A percentile compares a stretch with the other conserved stretches of the same genome.
phyloP scores from a whole-genome alignment of 2,329 filamentous ascomycete species.

The Thielaviopsis musarum region DNA sequence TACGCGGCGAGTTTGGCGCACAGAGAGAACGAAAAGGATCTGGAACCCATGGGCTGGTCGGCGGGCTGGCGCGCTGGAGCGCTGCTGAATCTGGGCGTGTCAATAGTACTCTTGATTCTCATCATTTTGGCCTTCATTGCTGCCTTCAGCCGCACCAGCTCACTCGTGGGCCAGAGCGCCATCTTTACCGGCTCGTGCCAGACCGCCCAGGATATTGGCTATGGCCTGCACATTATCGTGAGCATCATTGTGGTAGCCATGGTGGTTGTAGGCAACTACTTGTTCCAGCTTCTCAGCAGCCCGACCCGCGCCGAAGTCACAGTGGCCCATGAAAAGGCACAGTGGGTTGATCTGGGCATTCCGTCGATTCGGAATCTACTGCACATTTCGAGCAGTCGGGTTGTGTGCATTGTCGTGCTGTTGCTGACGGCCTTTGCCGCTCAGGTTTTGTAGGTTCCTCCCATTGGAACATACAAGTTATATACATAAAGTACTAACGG shows the following conservation, averaged over 20 bases:
- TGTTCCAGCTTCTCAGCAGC: constrained; percentile 36
- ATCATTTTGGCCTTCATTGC: constrained; percentile 24
- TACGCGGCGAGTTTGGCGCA: neutral
- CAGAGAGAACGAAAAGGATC: constrained; percentile 5
- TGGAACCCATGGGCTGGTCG: constrained; percentile 15
- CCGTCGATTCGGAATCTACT: constrained; percentile 33
- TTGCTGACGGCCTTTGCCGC: constrained; percentile 26
- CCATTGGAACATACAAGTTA: neutral
- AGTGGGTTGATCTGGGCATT: constrained; percentile 37
- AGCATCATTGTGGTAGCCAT: constrained; percentile 27
- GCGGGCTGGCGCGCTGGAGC: constrained; percentile 33
- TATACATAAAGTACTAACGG: constrained; percentile 12
- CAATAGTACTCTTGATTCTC: constrained; percentile 4
- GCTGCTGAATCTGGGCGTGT: constrained; percentile 20
- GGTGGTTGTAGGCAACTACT: constrained; percentile 34
- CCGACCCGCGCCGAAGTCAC: constrained; percentile 33
- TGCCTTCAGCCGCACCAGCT: constrained; percentile 21
- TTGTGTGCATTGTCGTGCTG: constrained; percentile 23
- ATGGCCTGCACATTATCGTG: constrained; percentile 27
- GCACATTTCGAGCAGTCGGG: constrained; percentile 25
- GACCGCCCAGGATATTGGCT: constrained; percentile 21
- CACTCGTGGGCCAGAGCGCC: constrained; percentile 20
- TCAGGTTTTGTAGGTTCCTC: constrained; percentile 30
- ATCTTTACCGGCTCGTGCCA: constrained; percentile 24
- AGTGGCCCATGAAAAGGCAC: constrained; percentile 26